Conservation (phyloP, 257 asterid genomes). For the Echium plantagineum region DNA sequence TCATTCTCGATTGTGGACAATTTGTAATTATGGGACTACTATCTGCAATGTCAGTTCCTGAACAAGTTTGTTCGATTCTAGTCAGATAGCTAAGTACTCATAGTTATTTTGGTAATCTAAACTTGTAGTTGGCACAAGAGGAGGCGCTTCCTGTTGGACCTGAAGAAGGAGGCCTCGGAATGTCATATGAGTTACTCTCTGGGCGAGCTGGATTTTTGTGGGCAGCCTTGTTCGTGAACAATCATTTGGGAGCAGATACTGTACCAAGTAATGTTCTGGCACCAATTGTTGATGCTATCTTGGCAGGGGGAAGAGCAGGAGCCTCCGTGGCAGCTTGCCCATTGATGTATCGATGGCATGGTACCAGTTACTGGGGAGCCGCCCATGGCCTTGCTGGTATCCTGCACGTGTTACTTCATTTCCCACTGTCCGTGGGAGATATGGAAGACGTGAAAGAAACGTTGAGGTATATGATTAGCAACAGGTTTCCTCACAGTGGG, state of each 20-base stretch:
- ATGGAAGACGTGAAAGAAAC: constrained; percentile 50
- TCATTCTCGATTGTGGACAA: no score
- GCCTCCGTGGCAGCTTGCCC: constrained; percentile 53
- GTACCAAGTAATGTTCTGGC: constrained; percentile 39
- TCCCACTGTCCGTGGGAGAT: constrained; percentile 31
- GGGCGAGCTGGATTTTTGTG: constrained; percentile 77
- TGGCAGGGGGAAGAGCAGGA: constrained; percentile 71
- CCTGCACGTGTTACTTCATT: constrained; percentile 51
- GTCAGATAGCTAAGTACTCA: not conserved
- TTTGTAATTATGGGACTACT: no score
- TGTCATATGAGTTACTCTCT: constrained; percentile 61
- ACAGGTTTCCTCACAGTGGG: constrained; percentile 63
- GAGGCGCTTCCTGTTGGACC: constrained; percentile 72
- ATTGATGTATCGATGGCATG: constrained; percentile 82
- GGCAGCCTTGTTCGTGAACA: constrained; percentile 59
- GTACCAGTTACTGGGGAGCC: constrained; percentile 87
- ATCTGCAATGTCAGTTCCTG: no score
- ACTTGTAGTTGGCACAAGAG: constrained; percentile 51
- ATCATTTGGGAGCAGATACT: constrained; percentile 34
- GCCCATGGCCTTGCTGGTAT: constrained; percentile 83
- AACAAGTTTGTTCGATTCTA: not conserved
- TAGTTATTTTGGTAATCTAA: not conserved
- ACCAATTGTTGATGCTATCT: constrained; percentile 60
- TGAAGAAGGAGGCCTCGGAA: constrained; percentile 73
- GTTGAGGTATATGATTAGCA: constrained; percentile 69